Evolutionary conservation across 129 eudicot species (phyloP).

Genomic region (Centella asiatica): DNA sequence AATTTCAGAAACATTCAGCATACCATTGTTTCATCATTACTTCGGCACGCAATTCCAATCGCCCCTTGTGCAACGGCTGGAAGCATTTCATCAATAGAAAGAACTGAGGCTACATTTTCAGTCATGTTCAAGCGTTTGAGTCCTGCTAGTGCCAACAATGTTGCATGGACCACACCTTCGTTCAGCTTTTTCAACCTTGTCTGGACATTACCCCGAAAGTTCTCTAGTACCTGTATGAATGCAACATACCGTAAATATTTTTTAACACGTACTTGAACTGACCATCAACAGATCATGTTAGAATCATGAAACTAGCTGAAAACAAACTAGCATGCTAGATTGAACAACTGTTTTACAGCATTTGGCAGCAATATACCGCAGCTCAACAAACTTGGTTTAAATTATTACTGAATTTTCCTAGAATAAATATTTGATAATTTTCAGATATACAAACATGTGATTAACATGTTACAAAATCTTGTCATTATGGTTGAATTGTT

Average conservation of each 20-base stretch:
- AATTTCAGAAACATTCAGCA: slow-evolving; percentile 10
- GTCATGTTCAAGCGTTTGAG: slow-evolving; percentile 80
- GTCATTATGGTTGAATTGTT: too few species aligned
- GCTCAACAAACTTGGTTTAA: background rate
- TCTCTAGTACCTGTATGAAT: slow-evolving; percentile 57
- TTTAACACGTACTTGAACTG: background rate
- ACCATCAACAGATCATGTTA: background rate
- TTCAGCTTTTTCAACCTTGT: slow-evolving; percentile 79
- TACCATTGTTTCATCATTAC: slow-evolving; percentile 84
- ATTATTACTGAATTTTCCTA: slow-evolving; percentile 28
- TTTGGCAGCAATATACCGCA: slow-evolving; percentile 17
- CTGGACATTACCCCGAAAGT: slow-evolving; percentile 90
- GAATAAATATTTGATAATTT: slow-evolving; percentile 90
- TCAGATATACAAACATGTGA: slow-evolving; percentile 48
- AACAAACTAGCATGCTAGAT: background rate
- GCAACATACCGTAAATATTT: background rate
- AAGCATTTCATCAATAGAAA: slow-evolving; percentile 8
- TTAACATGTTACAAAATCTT: background rate
- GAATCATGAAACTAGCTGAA: background rate
- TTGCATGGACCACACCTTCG: slow-evolving; percentile 79
- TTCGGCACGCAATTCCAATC: slow-evolving; percentile 85
- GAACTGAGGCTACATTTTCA: slow-evolving; percentile 62
- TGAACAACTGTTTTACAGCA: background rate
- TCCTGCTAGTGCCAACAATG: slow-evolving; percentile 88
- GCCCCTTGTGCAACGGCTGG: slow-evolving; percentile 3